These are phyloP conservation scores for Brachypodium distachyon DNA, from an alignment of 202 grass and related monocot genomes.

Conservation along the genomic window DNA sequence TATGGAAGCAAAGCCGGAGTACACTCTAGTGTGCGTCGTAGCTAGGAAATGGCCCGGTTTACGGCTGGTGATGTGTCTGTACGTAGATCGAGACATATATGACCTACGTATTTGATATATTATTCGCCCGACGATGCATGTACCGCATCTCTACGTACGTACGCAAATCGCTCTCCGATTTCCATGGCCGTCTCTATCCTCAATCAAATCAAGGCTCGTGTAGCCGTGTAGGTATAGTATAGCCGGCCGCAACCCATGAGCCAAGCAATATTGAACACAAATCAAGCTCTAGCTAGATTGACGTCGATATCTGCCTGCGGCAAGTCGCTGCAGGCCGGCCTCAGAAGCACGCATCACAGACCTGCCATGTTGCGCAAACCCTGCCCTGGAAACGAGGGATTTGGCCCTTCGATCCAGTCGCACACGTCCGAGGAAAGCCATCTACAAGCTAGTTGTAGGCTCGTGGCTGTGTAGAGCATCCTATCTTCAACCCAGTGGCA, in stretches of 20 bases:
- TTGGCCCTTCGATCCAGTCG: neutral
- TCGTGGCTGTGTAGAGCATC: neutral
- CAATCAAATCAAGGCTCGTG: neutral
- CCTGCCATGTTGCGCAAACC: constrained; percentile 17
- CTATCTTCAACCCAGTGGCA: neutral
- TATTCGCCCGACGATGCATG: neutral
- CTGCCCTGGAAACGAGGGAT: constrained; percentile 30
- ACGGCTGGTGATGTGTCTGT: neutral
- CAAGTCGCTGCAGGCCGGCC: neutral
- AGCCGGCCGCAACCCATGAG: neutral
- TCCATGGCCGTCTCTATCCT: neutral
- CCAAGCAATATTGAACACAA: neutral
- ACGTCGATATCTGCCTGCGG: neutral
- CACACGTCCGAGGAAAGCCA: neutral
- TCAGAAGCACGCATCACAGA: neutral
- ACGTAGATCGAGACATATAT: neutral
- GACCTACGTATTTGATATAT: neutral
- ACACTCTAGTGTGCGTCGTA: too few species aligned
- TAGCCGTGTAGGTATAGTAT: too few species aligned
- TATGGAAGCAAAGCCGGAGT: too few species aligned
- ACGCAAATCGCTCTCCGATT: neutral
- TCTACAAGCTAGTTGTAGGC: neutral
- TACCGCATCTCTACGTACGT: neutral
- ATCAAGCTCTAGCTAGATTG: neutral
- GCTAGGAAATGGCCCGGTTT: too few species aligned